Evolutionary conservation across 148 eudicot species (phyloP).

Genomic region (Rhododendron vialii): DNA sequence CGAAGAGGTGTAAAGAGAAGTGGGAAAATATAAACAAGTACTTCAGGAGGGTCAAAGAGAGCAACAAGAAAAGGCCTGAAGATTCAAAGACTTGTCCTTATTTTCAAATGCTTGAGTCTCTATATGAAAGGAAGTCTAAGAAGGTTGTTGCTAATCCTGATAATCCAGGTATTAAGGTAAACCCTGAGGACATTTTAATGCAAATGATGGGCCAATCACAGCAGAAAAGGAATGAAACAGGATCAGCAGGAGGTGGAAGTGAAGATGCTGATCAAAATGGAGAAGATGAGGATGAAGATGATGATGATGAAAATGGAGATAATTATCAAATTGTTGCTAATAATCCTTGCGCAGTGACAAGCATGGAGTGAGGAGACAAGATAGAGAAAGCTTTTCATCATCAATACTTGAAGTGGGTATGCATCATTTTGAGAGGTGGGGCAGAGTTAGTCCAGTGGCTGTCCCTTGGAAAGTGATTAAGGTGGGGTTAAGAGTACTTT

Average conservation of each 20-base stretch:
- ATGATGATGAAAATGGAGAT: constrained; percentile 22
- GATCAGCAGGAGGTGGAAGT: constrained; percentile 19
- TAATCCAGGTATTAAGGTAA: constrained; percentile 37
- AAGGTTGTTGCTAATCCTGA: constrained; percentile 28
- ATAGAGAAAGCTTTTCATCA: neutral
- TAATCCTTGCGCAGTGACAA: constrained; percentile 26
- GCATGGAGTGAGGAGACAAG: constrained; percentile 26
- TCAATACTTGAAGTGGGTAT: constrained; percentile 10
- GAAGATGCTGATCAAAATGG: constrained; percentile 22
- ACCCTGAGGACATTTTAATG: constrained; percentile 60
- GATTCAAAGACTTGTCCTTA: constrained; percentile 84
- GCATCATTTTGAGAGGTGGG: constrained; percentile 17
- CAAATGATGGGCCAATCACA: constrained; percentile 39
- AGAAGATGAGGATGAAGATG: constrained; percentile 25
- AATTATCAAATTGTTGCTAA: constrained; percentile 33
- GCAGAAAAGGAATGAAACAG: constrained; percentile 7
- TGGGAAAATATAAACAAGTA: constrained; percentile 95
- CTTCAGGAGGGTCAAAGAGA: constrained; percentile 66
- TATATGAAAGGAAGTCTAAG: constrained; percentile 43
- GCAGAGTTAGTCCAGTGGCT: neutral
- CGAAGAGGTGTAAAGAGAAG: constrained; percentile 85
- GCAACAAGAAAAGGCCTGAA: constrained; percentile 63
- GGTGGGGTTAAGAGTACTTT: constrained; percentile 1
- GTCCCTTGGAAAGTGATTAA: neutral
- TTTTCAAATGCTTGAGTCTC: constrained; percentile 57